phyloP scores from a whole-genome alignment of 1,284 basidiomycete genomes.

The Ustilago vetiveriae region DNA sequence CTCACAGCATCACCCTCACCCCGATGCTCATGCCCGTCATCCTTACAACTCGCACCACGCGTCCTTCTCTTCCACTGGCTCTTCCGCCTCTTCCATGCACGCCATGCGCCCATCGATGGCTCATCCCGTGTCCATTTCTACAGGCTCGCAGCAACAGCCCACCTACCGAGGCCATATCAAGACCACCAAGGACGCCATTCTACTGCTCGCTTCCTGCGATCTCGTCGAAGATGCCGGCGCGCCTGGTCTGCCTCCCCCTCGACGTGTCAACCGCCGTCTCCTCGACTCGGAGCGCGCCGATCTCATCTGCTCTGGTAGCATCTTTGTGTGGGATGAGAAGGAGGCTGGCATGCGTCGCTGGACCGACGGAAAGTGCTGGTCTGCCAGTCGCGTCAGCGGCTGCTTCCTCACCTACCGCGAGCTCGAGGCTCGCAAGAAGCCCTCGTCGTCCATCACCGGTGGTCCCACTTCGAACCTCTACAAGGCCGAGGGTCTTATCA shows the following conservation, averaged over 20 bases:
- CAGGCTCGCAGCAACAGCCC: conserved; percentile 52
- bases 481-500: conserved; percentile 66
- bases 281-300: conserved; percentile 62
- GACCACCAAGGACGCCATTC: conserved; percentile 64
- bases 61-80: conserved; percentile 26
- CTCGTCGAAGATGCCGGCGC: conserved; percentile 37
- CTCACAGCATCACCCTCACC: conserved; percentile 19
- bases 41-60: conserved; percentile 19
- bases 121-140: conserved; percentile 18
- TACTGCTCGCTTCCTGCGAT: conserved; percentile 64
- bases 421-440: conserved; percentile 64
- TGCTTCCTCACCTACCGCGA: conserved; percentile 70
- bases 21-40: conserved; percentile 12
- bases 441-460: conserved; percentile 46
- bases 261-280: conserved; percentile 59
- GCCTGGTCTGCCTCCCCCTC: conserved; percentile 45
- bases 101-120: conserved; percentile 22
- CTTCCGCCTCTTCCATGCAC: conserved; percentile 23
- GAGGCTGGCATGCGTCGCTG: conserved; percentile 69
- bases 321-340: conserved; percentile 66
- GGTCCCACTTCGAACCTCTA: conserved; percentile 61
- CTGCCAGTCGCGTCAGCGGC: conserved; percentile 70
- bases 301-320: conserved; percentile 58
- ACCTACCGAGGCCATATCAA: conserved; percentile 65
- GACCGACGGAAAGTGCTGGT: conserved; percentile 71